phyloP scores from a whole-genome alignment of 164 flowering plant genomes.

The Vitis labrusca region DNA sequence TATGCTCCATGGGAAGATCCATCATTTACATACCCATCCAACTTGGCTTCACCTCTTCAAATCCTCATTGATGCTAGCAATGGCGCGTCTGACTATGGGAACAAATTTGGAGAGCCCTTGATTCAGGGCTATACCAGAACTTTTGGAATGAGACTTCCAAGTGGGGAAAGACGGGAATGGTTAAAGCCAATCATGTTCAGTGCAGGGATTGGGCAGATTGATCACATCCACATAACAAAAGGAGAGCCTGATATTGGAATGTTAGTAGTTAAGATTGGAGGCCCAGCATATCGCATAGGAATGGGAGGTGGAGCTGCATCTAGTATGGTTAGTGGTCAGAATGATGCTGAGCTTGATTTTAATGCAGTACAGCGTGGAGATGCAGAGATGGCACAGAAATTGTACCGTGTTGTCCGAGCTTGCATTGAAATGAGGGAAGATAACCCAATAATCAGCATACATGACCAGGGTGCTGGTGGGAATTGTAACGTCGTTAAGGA shows the following conservation, averaged over 20 bases:
- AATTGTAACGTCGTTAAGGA: conserved; percentile 97
- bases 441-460: conserved; percentile 92
- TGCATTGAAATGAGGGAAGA: conserved; percentile 88
- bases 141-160: conserved; percentile 91
- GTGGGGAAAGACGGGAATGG: conserved; percentile 93
- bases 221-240: conserved; percentile 75
- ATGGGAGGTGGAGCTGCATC: conserved; percentile 99
- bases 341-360: conserved; percentile 92
- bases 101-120: conserved; percentile 95
- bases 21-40: conserved; percentile 73
- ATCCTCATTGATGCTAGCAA: conserved; percentile 92
- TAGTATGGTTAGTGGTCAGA: conserved; percentile 97
- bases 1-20: conserved; percentile 96
- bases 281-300: conserved; percentile 97
- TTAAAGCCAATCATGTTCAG: conserved; percentile 97
- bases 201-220: conserved; percentile 94
- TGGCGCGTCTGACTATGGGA: conserved; percentile 97
- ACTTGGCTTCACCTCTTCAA: conserved; percentile 84
- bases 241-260: conserved; percentile 93
- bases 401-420: conserved; percentile 89
- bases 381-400: conserved; percentile 97
- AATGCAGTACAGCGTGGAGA: conserved; percentile 98
- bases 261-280: conserved; percentile 95
- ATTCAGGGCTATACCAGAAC: conserved; percentile 92
- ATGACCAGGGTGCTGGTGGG: conserved; percentile 98